Percentiles rank a stretch among this genome's conserved stretches.
phyloP scores from a whole-genome alignment of 495 filamentous ascomycete genomes.

The Daldinia bambusicola region DNA sequence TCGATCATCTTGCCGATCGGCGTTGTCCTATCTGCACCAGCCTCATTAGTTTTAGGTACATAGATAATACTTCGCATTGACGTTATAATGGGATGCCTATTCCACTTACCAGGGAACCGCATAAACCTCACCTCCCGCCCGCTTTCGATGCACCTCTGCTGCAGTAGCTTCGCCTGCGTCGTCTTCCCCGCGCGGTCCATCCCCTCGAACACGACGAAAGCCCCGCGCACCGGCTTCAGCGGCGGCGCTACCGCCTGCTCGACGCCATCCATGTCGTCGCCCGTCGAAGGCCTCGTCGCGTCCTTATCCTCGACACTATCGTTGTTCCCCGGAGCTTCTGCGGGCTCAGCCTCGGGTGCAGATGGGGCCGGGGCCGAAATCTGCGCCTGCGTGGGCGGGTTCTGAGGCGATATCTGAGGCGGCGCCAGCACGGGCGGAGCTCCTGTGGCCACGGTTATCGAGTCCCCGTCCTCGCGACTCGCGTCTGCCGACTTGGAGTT shows the following conservation, averaged over 20 bases:
- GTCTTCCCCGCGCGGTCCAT: conserved; percentile 96
- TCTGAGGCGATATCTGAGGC: conserved; percentile 39
- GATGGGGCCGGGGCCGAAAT: conserved; percentile 29
- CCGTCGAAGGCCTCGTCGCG: not conserved
- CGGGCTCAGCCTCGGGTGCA: not conserved
- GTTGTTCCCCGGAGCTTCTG: conserved; percentile 9
- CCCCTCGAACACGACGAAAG: conserved; percentile 91
- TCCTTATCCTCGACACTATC: conserved; percentile 8
- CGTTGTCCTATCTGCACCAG: conserved; percentile 71
- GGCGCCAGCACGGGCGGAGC: conserved; percentile 39
- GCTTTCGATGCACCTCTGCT: conserved; percentile 65
- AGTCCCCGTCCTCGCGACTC: conserved; percentile 27
- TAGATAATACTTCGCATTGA: not conserved
- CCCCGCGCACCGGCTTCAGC: conserved; percentile 63
- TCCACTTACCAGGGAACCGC: conserved; percentile 82
- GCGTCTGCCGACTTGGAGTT: not conserved
- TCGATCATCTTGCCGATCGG: conserved; percentile 92
- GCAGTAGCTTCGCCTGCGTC: conserved; percentile 84
- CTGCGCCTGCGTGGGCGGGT: conserved; percentile 36
- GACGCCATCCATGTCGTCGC: conserved; percentile 37
- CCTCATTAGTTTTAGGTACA: not conserved
- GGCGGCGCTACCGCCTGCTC: conserved; percentile 28
- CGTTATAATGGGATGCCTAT: not conserved
- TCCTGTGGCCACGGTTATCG: conserved; percentile 29
- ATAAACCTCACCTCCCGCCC: conserved; percentile 76